Base-by-base conservation (phyloP, 2,329 filamentous ascomycete species). In the Monosporascus sp. region DNA sequence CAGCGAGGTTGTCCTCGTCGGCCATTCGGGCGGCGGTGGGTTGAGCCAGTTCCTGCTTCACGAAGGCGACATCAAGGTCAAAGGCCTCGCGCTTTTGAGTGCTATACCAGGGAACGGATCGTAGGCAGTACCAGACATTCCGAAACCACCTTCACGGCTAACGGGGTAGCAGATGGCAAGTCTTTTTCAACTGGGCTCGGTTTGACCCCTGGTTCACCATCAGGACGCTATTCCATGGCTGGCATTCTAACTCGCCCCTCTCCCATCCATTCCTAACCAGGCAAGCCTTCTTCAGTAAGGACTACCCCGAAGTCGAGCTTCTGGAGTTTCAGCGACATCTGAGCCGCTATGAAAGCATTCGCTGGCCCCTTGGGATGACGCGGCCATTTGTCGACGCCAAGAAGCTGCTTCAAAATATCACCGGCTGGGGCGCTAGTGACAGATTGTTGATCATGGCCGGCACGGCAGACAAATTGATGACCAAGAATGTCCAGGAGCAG, bases 1-100 rank as follows among this genome's bases (percentile, higher is more conserved):
- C 1, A 55, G 63, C 27, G 63, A 73, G 48, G 65, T 74, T 5
- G 63, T 78, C 11, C 68, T 82, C 8, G 70, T 79, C 1, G 77
- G 75, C 4, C 79, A 82, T 64, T 80, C 76, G 4, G 75, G 73
- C 47, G 78, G 79, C 6, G 79, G 75, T 5, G 78, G 76, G 0
- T 61, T 82, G 50, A 67, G 70, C 47, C 80, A 82, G 62, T 76
- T 73, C 38, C 62, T 80, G 5, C 63, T 83, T 7, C 73, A 71
- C 7, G 68, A 73, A 36, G 63, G 67, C 5, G 57, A 69, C 15
- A 67, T 73, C 8, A 68, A 59, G 38, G 75, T 76, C 6, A 71
- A 71, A 48, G 77, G 69, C 1, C 65, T 81, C 39, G 76, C 69
- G 7, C 65, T 82, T 39, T 62, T 77, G 27, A 77, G 70, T 11